Conservation (phyloP, 2,329 filamentous ascomycete genomes). For the Trichoderma citrinoviride region DNA sequence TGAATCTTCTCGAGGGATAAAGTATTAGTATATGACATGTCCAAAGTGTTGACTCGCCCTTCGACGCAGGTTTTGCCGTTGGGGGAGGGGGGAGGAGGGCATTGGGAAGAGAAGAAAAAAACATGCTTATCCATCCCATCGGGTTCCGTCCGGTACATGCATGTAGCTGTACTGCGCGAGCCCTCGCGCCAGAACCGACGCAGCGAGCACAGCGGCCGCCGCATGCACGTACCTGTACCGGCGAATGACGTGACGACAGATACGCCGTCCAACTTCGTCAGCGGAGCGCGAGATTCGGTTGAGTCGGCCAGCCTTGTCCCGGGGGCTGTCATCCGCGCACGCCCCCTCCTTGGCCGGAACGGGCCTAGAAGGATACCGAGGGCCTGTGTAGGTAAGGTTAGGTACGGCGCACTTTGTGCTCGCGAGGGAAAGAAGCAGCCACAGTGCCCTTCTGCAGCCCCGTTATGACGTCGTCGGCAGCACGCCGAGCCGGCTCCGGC, state of each 20-base stretch:
- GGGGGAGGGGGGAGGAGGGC: not conserved
- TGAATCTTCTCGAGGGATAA: not conserved
- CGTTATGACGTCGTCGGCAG: constrained; percentile 24
- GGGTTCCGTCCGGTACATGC: not conserved
- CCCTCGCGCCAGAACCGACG: no score
- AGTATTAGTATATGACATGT: not conserved
- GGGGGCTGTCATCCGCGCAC: not conserved
- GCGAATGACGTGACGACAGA: constrained; percentile 14
- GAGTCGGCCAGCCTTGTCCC: constrained; percentile 13
- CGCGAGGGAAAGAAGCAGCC: not conserved
- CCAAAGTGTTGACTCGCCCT: not conserved
- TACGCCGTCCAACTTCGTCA: not conserved
- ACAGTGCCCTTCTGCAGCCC: not conserved
- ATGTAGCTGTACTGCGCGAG: no score
- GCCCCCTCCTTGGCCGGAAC: constrained; percentile 5
- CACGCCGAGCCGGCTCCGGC: constrained; percentile 28
- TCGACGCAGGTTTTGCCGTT: not conserved
- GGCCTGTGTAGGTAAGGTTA: not conserved
- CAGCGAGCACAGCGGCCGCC: no score
- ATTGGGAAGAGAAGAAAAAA: no score
- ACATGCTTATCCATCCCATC: constrained; percentile 10
- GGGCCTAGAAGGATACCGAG: not conserved
- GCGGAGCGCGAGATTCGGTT: constrained; percentile 15
- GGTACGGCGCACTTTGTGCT: not conserved
- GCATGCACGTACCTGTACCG: not conserved